Conservation (phyloP, 768 basidiomycete genomes). For the Punctularia strigosozonata region DNA sequence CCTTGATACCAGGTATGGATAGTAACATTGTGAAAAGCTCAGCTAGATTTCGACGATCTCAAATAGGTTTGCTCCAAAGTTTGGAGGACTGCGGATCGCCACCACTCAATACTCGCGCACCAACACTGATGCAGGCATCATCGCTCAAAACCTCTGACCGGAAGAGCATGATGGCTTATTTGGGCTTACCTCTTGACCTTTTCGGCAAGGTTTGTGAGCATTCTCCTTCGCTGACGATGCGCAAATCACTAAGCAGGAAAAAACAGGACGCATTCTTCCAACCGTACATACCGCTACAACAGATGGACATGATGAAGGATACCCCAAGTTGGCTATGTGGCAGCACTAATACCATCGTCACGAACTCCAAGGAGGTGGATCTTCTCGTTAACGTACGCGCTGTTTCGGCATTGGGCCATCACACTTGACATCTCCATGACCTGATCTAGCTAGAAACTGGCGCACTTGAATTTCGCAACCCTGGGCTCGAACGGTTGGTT, state of each 20-base stretch:
- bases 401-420: background rate
- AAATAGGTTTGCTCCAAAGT: conserved; percentile 69
- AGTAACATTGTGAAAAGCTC: no score
- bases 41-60: background rate
- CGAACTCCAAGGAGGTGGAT: conserved; percentile 87
- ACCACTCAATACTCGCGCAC: conserved; percentile 48
- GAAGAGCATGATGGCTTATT: conserved; percentile 82
- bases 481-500: conserved; percentile 64
- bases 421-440: background rate
- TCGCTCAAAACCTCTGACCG: conserved; percentile 82
- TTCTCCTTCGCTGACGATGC: no score
- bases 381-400: conserved; percentile 71
- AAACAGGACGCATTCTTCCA: conserved; percentile 91
- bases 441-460: conserved; percentile 68
- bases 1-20: conserved; percentile 78
- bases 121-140: conserved; percentile 59
- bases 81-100: conserved; percentile 91
- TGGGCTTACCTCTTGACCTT: conserved; percentile 89
- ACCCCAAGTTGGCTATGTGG: conserved; percentile 83
- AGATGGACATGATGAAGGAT: conserved; percentile 76
- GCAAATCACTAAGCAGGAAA: no score
- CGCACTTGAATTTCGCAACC: conserved; percentile 77
- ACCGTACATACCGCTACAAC: conserved; percentile 92
- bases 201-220: conserved; percentile 86
- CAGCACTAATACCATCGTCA: conserved; percentile 93